A percentile compares a stretch with the other conserved stretches of the same genome.
Evolutionary conservation across 208 protist genomes (phyloP).

Genomic region (Crithidia bombi): DNA sequence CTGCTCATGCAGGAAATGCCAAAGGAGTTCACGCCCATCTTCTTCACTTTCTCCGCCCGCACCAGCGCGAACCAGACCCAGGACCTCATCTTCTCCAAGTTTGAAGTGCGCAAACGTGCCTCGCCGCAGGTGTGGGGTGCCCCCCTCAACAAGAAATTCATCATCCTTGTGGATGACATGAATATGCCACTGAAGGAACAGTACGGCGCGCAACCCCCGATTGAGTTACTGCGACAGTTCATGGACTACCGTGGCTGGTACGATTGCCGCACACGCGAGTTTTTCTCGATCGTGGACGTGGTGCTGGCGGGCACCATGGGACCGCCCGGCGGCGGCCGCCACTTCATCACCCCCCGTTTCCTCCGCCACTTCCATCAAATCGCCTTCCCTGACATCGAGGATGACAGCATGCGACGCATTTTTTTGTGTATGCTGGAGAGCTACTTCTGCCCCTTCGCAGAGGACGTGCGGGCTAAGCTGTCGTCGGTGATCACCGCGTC

Average conservation of each 20-base stretch:
- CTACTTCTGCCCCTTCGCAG: conserved; percentile 90
- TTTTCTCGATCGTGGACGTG: conserved; percentile 96
- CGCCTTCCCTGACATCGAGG: conserved; percentile 95
- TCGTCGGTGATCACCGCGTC: conserved; percentile 90
- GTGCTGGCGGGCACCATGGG: conserved; percentile 96
- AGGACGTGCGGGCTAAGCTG: conserved; percentile 82
- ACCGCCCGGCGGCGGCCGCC: conserved; percentile 96
- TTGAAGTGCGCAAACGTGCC: conserved; percentile 96
- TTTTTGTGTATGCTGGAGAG: conserved; percentile 96
- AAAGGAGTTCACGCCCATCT: conserved; percentile 95
- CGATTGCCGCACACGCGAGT: conserved; percentile 94
- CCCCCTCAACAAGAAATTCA: conserved; percentile 96
- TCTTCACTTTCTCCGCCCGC: conserved; percentile 98
- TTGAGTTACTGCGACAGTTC: conserved; percentile 98
- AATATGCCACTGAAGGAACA: conserved; percentile 98
- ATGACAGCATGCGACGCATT: conserved; percentile 95
- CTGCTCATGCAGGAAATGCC: conserved; percentile 95
- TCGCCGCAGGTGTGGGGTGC: conserved; percentile 96
- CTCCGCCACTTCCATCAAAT: conserved; percentile 99
- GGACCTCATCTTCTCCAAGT: conserved; percentile 97
- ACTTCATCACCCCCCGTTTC: conserved; percentile 96
- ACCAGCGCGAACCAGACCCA: conserved; percentile 98
- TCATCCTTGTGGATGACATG: conserved; percentile 98
- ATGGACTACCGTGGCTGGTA: conserved; percentile 98
- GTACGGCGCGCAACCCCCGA: conserved; percentile 98